Conservation (phyloP, 2,329 filamentous ascomycete genomes). For the Colletotrichum cuscutae region DNA sequence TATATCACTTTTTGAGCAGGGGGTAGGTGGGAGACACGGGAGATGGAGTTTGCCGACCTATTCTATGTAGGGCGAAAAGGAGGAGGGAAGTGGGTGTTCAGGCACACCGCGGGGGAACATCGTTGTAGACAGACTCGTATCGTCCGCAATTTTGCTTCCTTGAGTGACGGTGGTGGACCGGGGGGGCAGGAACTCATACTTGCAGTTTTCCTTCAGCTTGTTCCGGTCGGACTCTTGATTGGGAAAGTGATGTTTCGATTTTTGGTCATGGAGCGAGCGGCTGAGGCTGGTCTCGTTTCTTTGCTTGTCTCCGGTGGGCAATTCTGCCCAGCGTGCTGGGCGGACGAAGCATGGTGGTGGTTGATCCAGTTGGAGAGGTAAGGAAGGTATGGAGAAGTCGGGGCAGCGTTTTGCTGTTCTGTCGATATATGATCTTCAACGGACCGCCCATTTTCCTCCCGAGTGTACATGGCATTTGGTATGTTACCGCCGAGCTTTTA, state of each 20-base stretch:
- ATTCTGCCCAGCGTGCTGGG: not conserved
- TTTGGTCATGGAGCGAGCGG: not conserved
- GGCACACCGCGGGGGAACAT: no score
- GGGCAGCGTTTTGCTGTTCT: not conserved
- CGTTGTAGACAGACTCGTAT: not conserved
- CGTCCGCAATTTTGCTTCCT: not conserved
- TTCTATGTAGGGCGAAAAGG: not conserved
- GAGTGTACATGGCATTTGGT: not conserved
- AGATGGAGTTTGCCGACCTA: not conserved
- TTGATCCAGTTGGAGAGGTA: no score
- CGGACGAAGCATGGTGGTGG: no score
- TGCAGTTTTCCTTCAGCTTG: not conserved
- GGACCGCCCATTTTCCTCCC: not conserved
- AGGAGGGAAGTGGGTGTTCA: not conserved
- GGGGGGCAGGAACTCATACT: not conserved
- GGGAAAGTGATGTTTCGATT: not conserved
- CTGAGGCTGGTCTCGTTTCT: not conserved
- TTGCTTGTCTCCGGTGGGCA: not conserved
- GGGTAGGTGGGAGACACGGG: not conserved
- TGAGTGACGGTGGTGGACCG: not conserved
- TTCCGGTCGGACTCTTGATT: not conserved
- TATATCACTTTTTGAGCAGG: not conserved
- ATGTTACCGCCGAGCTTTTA: not conserved
- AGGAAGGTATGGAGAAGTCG: not conserved
- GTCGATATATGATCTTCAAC: not conserved